Conservation (phyloP, 441 rosid species). For the Geranium incanum region DNA sequence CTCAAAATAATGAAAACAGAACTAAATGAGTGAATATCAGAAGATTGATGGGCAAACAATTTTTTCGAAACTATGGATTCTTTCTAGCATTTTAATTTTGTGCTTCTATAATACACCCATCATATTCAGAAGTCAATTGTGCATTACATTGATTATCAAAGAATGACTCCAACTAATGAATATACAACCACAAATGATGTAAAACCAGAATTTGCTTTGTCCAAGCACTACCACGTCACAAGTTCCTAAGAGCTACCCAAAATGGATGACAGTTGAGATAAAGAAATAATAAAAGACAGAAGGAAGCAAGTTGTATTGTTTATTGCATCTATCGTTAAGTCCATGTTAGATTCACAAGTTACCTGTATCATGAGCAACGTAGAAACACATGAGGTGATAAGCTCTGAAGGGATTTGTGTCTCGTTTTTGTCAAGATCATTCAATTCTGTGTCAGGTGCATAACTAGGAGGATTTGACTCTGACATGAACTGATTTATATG, state of each 20-base stretch:
- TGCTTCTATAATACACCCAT: no score
- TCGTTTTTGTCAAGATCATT: constrained; percentile 34
- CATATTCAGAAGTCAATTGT: no score
- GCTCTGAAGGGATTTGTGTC: constrained; percentile 59
- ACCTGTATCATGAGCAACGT: constrained; percentile 87
- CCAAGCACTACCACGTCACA: neutral
- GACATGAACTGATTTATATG: constrained; percentile 30
- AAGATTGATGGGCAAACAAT: no score
- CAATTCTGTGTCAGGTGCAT: constrained; percentile 24
- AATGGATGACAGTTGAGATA: no score
- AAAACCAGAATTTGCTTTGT: neutral
- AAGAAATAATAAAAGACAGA: no score
- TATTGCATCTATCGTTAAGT: neutral
- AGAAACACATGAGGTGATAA: constrained; percentile 79
- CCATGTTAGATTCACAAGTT: constrained; percentile 6
- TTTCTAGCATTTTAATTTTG: no score
- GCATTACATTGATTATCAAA: neutral
- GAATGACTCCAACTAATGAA: neutral
- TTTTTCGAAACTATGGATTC: no score
- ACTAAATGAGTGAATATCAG: no score
- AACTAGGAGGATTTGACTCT: constrained; percentile 24
- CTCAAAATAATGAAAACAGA: no score
- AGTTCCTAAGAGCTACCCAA: neutral
- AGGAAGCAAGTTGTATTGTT: neutral
- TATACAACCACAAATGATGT: neutral